phyloP scores from a whole-genome alignment of 2,329 filamentous ascomycete genomes.

The Zymoseptoria brevis region DNA sequence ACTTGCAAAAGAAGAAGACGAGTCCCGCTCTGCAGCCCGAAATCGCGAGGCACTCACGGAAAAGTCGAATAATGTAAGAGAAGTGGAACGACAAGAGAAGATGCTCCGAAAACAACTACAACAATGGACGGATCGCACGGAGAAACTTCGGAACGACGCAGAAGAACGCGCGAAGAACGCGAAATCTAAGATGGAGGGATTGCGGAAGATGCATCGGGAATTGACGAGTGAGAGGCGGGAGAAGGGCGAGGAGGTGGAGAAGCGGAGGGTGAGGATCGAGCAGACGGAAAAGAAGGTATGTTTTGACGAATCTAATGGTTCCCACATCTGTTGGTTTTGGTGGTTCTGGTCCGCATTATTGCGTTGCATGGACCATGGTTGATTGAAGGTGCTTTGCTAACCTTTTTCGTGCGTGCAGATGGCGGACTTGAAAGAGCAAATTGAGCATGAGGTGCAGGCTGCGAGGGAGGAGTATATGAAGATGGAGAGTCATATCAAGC shows the following conservation, averaged over 20 bases:
- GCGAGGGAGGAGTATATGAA: slow-evolving; percentile 94
- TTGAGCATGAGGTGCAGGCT: slow-evolving; percentile 84
- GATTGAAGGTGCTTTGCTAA: slow-evolving; percentile 13
- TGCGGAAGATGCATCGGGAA: slow-evolving; percentile 69
- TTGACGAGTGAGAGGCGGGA: slow-evolving; percentile 78
- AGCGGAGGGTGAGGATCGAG: slow-evolving; percentile 84
- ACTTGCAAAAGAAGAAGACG: slow-evolving; percentile 83
- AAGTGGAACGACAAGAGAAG: slow-evolving; percentile 82
- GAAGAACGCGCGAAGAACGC: slow-evolving; percentile 73
- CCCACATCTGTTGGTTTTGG: not conserved
- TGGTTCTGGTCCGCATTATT: not conserved
- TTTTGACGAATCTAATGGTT: slow-evolving; percentile 2
- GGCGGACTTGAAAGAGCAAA: slow-evolving; percentile 94
- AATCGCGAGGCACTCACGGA: slow-evolving; percentile 84
- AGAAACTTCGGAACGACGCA: slow-evolving; percentile 71
- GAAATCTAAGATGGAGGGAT: slow-evolving; percentile 81
- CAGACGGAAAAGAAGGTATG: slow-evolving; percentile 96
- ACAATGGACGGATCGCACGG: slow-evolving; percentile 80
- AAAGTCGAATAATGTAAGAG: slow-evolving; percentile 77
- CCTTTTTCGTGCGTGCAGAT: slow-evolving; percentile 51
- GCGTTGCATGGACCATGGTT: not conserved
- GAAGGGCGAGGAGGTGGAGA: slow-evolving; percentile 87
- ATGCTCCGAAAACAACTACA: slow-evolving; percentile 74
- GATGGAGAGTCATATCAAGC: slow-evolving; percentile 92
- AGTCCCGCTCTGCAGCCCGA: slow-evolving; percentile 67